Evolutionary conservation across 352 stramenopile genomes (phyloP).

Genomic region (Phytopythium aichiense): DNA sequence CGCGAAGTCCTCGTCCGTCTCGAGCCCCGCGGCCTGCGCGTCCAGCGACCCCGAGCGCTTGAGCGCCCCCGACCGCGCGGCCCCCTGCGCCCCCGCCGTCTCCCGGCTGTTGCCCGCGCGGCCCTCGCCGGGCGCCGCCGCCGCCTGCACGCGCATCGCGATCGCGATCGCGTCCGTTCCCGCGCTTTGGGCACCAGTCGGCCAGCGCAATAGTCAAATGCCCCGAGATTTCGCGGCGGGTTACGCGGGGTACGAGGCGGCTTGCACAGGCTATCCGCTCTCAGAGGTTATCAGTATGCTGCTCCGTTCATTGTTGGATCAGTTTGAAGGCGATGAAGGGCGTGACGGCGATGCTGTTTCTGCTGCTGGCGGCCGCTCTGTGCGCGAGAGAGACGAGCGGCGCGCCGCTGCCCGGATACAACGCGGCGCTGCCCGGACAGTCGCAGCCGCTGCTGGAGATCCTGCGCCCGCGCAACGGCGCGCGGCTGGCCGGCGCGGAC

Average conservation of each 20-base stretch:
- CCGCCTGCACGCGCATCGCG: neutral
- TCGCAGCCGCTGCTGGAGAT: conserved; percentile 48
- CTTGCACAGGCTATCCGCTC: too few species aligned
- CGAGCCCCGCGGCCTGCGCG: conserved; percentile 26
- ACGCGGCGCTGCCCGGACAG: conserved; percentile 24
- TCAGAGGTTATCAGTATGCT: too few species aligned
- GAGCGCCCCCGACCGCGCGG: neutral
- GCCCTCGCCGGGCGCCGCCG: neutral
- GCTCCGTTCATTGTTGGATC: too few species aligned
- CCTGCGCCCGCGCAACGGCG: conserved; percentile 43
- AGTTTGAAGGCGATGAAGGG: neutral
- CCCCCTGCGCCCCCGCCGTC: neutral
- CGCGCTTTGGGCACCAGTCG: conserved; percentile 1
- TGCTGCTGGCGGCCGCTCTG: neutral
- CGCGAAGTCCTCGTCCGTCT: conserved; percentile 73
- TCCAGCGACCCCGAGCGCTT: conserved; percentile 17
- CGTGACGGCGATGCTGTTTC: neutral
- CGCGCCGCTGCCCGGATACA: conserved; percentile 12
- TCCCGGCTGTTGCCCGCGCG: neutral
- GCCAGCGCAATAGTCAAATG: neutral
- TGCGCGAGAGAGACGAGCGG: neutral
- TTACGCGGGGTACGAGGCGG: too few species aligned
- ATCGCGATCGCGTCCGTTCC: neutral
- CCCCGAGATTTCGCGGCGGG: too few species aligned
- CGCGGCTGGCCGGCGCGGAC: conserved; percentile 36